A percentile compares a stretch with the other conserved stretches of the same genome.
Evolutionary conservation across 2,329 filamentous ascomycete species (phyloP).

Genomic region (Exophiala sideris): DNA sequence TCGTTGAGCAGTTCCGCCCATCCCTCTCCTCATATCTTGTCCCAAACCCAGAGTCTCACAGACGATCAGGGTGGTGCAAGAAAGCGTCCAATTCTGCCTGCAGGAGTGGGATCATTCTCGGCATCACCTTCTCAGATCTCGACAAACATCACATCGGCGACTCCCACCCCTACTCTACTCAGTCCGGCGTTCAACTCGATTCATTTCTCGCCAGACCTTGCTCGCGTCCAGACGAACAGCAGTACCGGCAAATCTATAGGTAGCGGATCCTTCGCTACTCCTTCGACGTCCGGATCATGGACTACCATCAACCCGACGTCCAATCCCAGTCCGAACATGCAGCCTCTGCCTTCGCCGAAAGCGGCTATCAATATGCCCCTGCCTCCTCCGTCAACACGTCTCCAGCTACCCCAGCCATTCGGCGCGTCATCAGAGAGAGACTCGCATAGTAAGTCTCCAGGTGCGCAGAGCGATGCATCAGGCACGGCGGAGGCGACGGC

Average conservation of each 20-base stretch:
- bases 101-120: conserved; percentile 34
- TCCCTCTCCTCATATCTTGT: conserved; percentile 16
- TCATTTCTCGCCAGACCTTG: conserved; percentile 23
- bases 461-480: conserved; percentile 39
- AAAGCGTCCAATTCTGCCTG: conserved; percentile 24
- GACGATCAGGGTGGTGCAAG: conserved; percentile 11
- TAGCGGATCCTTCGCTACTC: background rate
- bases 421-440: conserved; percentile 41
- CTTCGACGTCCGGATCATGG: conserved; percentile 17
- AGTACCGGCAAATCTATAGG: conserved; percentile 6
- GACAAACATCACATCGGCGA: conserved; percentile 29
- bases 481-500: conserved; percentile 76
- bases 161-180: conserved; percentile 24
- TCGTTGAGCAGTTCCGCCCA: conserved; percentile 19
- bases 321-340: conserved; percentile 20
- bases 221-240: conserved; percentile 19
- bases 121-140: conserved; percentile 36
- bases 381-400: conserved; percentile 17
- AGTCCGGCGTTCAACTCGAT: conserved; percentile 29
- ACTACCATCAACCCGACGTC: conserved; percentile 12
- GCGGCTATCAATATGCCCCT: conserved; percentile 30
- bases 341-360: conserved; percentile 28
- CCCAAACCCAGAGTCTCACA: conserved; percentile 12
- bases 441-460: conserved; percentile 12
- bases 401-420: conserved; percentile 31